These are phyloP conservation scores for Magnusiomyces ingens DNA, from an alignment of 1,139 yeast species.

Conservation along the genomic window DNA sequence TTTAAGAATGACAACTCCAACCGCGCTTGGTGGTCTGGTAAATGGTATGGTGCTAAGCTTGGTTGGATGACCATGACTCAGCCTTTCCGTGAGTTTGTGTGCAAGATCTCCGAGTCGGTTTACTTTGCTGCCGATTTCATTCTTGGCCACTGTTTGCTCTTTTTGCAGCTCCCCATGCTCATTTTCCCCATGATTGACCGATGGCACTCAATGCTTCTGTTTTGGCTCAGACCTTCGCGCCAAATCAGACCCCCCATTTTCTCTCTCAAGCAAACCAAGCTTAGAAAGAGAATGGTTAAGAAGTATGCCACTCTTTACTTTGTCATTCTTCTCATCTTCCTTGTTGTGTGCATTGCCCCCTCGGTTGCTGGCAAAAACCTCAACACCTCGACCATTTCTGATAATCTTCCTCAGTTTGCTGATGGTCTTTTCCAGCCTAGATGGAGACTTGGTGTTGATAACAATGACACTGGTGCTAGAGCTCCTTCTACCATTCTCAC, in stretches of 20 bases:
- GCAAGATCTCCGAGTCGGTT: conserved; percentile 88
- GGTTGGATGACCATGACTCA: conserved; percentile 97
- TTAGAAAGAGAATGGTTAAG: conserved; percentile 97
- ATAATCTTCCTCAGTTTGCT: conserved; percentile 41
- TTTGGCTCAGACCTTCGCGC: conserved; percentile 97
- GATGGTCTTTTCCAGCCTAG: conserved; percentile 78
- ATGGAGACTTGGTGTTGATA: conserved; percentile 49
- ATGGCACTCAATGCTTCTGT: conserved; percentile 97
- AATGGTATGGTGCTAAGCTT: conserved; percentile 93
- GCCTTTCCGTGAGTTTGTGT: conserved; percentile 92
- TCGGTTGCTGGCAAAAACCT: conserved; percentile 48
- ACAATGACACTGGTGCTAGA: conserved; percentile 62
- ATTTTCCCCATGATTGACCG: conserved; percentile 85
- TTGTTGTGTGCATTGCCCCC: conserved; percentile 82
- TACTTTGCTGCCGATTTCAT: conserved; percentile 96
- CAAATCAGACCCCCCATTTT: conserved; percentile 95
- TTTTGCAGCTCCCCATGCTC: conserved; percentile 83
- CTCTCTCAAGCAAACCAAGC: conserved; percentile 92
- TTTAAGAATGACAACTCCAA: conserved; percentile 95
- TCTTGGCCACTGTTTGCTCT: conserved; percentile 81
- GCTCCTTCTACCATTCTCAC: conserved; percentile 30
- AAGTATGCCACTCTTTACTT: conserved; percentile 86
- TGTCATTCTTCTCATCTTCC: conserved; percentile 58
- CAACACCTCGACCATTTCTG: conserved; percentile 20
- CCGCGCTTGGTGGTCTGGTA: conserved; percentile 99